These are phyloP conservation scores for Penicillium ochrochloron DNA, from an alignment of 495 filamentous ascomycete genomes.

Conservation along the genomic window DNA sequence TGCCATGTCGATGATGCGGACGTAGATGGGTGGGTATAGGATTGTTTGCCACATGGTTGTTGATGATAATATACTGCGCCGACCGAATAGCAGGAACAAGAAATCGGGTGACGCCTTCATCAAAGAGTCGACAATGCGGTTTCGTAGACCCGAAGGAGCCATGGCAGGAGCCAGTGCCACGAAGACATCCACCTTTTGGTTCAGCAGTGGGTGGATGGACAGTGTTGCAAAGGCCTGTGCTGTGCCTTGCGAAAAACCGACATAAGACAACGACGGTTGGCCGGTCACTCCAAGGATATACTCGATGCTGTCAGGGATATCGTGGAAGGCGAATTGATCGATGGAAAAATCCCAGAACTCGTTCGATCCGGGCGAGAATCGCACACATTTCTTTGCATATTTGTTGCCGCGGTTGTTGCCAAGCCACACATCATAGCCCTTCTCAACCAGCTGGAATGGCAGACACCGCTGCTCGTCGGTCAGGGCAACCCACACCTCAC, in stretches of 20 bases:
- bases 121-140: conserved; percentile 86
- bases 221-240: conserved; percentile 95
- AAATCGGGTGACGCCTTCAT: conserved; percentile 94
- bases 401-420: conserved; percentile 99
- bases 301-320: conserved; percentile 91
- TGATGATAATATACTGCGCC: conserved; percentile 87
- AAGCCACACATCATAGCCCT: conserved; percentile 96
- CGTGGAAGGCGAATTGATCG: conserved; percentile 96
- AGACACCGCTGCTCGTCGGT: conserved; percentile 84
- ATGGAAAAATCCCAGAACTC: conserved; percentile 98
- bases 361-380: conserved; percentile 69
- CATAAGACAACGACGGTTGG: conserved; percentile 87
- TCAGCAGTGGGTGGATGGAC: conserved; percentile 90
- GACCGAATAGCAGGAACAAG: conserved; percentile 92
- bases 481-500: conserved; percentile 95
- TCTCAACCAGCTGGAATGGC: conserved; percentile 88
- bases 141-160: conserved; percentile 89
- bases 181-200: conserved; percentile 93
- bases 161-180: conserved; percentile 97
- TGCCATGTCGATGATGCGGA: conserved; percentile 82
- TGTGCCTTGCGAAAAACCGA: conserved; percentile 96
- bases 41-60: conserved; percentile 98
- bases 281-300: conserved; percentile 87
- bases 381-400: conserved; percentile 91
- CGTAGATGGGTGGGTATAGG: conserved; percentile 92